Base-by-base conservation (phyloP, 345 rosid species). In the Sisymbrium altissimum region DNA sequence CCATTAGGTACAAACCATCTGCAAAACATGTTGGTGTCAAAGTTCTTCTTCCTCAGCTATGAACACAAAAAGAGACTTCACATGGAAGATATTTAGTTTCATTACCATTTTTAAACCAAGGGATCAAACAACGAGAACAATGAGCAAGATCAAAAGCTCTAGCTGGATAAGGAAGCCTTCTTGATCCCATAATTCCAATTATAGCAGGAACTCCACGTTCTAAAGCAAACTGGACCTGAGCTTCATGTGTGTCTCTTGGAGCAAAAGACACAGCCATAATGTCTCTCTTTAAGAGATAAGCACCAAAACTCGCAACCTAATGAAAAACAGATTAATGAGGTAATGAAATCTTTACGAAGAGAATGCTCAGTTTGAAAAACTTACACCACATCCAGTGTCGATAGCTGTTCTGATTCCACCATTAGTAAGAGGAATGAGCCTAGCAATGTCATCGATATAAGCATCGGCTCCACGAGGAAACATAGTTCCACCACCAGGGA, bases 401-500 rank as follows among this genome's bases (percentile, higher is more conserved):
- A 92, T 75, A 38, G 97, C 97, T 40, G 97, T 90, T 82, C 97
- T 88, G 75, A 95, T 84, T 23, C 79, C 81, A 68, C 99, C 97
- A 69, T 71, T 66, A 13, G 83, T 81, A 56, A 92, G 93, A 65
- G 97, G 94, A 70, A 95, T 85, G 65, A 92, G 91, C 56, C 83
- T 66, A 60, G 76, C 80, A 66, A 95, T 88, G 70, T 90, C 91
- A 78, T 95, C 97, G 0, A 95, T 95, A 68, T 95, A 95, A 14
- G 92, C 92, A 78, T 92, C 99, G 7, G 99, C 99, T 58, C 99
- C 97, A 55, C 88, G 92, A 0, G 97, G 94, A 71, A 95, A 95
- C 88, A 84, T 85, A 69, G 99, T 95, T 50, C 99, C 99, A 19
- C 99, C 99, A 33, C 99, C 99, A 2, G 99, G 97, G 86, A 95